A percentile compares a stretch with the other conserved stretches of the same genome.
These are phyloP conservation scores for Diaporthe capsici DNA, from an alignment of 2,329 filamentous ascomycete species.

Conservation along the genomic window DNA sequence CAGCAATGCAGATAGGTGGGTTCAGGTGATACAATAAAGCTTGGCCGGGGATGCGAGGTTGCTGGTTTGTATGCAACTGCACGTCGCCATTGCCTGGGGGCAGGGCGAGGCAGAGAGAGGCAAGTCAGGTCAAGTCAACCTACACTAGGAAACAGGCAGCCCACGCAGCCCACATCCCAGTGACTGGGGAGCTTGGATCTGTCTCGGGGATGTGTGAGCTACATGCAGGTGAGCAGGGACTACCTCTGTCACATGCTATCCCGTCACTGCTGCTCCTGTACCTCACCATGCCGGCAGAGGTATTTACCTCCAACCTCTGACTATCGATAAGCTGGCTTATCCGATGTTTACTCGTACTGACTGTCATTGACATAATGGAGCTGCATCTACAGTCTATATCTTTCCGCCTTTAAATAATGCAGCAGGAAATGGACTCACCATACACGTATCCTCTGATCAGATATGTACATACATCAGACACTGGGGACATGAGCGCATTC, in stretches of 20 bases:
- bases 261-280: neutral
- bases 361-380: neutral
- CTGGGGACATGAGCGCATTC: neutral
- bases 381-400: neutral
- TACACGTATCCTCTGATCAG: neutral
- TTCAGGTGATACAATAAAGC: conserved; percentile 13
- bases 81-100: neutral
- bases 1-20: conserved; percentile 22
- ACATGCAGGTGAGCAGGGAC: neutral
- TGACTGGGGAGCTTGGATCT: conserved; percentile 19
- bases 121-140: conserved; percentile 1
- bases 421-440: neutral
- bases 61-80: conserved; percentile 5
- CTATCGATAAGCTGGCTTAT: conserved; percentile 26
- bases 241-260: conserved; percentile 28
- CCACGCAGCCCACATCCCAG: neutral
- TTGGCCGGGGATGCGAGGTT: conserved; percentile 9
- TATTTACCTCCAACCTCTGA: neutral
- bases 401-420: neutral
- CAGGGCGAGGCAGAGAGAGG: neutral
- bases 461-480: neutral
- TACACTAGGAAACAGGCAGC: conserved; percentile 26
- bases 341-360: neutral
- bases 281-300: neutral
- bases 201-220: neutral